These are phyloP conservation scores for Aspergillus bertholletiae DNA, from an alignment of 495 filamentous ascomycete genomes.

Conservation along the genomic window DNA sequence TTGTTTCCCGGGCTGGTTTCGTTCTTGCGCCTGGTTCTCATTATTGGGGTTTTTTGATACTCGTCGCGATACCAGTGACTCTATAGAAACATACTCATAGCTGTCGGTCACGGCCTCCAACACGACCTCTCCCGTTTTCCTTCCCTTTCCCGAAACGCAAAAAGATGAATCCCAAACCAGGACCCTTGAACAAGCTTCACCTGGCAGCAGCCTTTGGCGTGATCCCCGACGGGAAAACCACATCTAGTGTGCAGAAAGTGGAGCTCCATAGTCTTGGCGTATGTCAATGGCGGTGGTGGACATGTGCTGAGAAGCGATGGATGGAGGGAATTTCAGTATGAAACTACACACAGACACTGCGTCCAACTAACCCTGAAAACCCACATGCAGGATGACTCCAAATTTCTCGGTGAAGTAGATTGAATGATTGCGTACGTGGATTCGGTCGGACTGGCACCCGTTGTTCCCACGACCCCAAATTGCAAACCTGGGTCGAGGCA, in stretches of 20 bases:
- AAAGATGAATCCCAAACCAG: neutral
- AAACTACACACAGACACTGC: neutral
- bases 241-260: conserved; percentile 21
- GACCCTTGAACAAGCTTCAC: conserved; percentile 21
- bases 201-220: conserved; percentile 6
- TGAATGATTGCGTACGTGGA: neutral
- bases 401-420: neutral
- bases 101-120: no score
- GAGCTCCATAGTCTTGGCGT: conserved; percentile 10
- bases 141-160: neutral
- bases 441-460: neutral
- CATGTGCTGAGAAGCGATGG: neutral
- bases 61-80: no score
- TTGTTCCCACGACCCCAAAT: neutral
- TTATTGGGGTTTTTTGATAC: no score
- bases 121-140: no score
- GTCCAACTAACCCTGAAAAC: neutral
- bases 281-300: conserved; percentile 10
- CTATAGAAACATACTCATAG: no score
- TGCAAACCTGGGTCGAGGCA: neutral
- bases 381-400: neutral
- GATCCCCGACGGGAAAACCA: conserved; percentile 11
- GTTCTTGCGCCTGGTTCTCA: no score
- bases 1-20: no score
- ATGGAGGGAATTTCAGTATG: neutral